A percentile compares a stretch with the other conserved stretches of the same genome.
Evolutionary conservation across 2,329 filamentous ascomycete species (phyloP).

Genomic region (Pyricularia sp.): DNA sequence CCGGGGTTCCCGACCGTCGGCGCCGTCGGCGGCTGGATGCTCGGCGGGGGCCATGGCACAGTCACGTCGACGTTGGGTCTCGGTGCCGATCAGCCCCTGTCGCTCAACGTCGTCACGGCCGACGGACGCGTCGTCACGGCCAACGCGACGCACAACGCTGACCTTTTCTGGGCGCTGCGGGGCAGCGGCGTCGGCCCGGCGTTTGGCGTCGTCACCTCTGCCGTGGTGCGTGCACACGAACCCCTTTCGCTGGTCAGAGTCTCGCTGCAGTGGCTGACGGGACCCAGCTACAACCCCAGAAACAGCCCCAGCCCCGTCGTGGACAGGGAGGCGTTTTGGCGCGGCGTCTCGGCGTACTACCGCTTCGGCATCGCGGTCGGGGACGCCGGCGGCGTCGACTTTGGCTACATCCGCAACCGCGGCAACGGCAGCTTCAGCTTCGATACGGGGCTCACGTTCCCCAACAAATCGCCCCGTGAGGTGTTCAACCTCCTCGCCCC

Average conservation of each 20-base stretch:
- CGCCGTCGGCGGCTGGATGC: slow-evolving; percentile 36
- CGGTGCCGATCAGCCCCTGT: slow-evolving; percentile 37
- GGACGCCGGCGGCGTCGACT: slow-evolving; percentile 12
- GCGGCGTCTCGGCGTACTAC: slow-evolving; percentile 11
- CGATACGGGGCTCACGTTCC: slow-evolving; percentile 11
- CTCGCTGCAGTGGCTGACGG: slow-evolving; percentile 5
- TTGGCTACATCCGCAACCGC: slow-evolving; percentile 14
- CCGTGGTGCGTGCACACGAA: not conserved
- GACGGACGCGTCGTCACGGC: slow-evolving; percentile 31
- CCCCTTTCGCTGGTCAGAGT: not conserved
- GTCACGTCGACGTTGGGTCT: slow-evolving; percentile 33
- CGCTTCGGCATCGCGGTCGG: slow-evolving; percentile 11
- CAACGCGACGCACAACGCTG: slow-evolving; percentile 27
- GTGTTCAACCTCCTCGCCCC: slow-evolving; percentile 17
- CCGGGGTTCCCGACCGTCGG: slow-evolving; percentile 21
- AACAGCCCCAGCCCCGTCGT: not conserved
- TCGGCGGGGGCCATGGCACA: slow-evolving; percentile 36
- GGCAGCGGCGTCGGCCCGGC: slow-evolving; percentile 33
- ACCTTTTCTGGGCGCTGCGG: slow-evolving; percentile 42
- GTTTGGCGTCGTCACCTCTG: slow-evolving; percentile 2
- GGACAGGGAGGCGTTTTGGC: slow-evolving; percentile 12
- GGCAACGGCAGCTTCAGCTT: slow-evolving; percentile 14
- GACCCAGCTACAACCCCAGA: slow-evolving; percentile 3
- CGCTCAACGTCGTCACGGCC: slow-evolving; percentile 33
- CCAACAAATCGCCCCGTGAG: slow-evolving; percentile 16